Evolutionary conservation across 2,329 filamentous ascomycete genomes (phyloP).

Genomic region (Knoxdaviesia capensis): DNA sequence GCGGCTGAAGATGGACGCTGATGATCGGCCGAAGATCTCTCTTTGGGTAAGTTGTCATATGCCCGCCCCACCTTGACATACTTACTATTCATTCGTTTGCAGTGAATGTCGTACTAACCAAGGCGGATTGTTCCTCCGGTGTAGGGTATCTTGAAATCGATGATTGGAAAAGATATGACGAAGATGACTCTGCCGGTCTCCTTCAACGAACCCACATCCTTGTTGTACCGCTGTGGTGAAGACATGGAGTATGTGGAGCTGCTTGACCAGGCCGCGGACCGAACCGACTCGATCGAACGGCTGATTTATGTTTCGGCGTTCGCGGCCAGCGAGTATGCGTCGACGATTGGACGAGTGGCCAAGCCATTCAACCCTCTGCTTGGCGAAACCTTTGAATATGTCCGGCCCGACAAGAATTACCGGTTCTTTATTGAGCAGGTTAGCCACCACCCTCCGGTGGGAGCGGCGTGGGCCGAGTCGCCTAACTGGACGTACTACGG

Average conservation of each 20-base stretch:
- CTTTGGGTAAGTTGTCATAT: slow-evolving; percentile 58
- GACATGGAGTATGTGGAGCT: slow-evolving; percentile 97
- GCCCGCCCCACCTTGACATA: neutral
- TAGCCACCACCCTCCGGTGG: slow-evolving; percentile 87
- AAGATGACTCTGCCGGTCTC: slow-evolving; percentile 98
- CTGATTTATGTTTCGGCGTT: slow-evolving; percentile 91
- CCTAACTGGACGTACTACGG: slow-evolving; percentile 95
- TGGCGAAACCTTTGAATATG: slow-evolving; percentile 94
- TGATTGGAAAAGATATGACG: slow-evolving; percentile 99
- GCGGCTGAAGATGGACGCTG: slow-evolving; percentile 71
- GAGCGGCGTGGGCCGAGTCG: slow-evolving; percentile 81
- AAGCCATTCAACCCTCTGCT: slow-evolving; percentile 96
- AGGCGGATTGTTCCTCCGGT: neutral
- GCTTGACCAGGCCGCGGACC: slow-evolving; percentile 70
- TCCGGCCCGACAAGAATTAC: slow-evolving; percentile 86
- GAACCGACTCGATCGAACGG: slow-evolving; percentile 72
- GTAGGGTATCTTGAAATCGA: slow-evolving; percentile 89
- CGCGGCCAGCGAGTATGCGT: slow-evolving; percentile 89
- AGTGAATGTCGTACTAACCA: neutral
- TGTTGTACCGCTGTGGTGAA: slow-evolving; percentile 85
- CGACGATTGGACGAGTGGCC: slow-evolving; percentile 86
- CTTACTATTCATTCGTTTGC: neutral
- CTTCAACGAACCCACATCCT: slow-evolving; percentile 93
- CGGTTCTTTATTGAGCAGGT: slow-evolving; percentile 98
- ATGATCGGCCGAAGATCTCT: slow-evolving; percentile 82